Evolutionary conservation across 345 rosid genomes (phyloP).

Genomic region (Odontarrhena argentea): DNA sequence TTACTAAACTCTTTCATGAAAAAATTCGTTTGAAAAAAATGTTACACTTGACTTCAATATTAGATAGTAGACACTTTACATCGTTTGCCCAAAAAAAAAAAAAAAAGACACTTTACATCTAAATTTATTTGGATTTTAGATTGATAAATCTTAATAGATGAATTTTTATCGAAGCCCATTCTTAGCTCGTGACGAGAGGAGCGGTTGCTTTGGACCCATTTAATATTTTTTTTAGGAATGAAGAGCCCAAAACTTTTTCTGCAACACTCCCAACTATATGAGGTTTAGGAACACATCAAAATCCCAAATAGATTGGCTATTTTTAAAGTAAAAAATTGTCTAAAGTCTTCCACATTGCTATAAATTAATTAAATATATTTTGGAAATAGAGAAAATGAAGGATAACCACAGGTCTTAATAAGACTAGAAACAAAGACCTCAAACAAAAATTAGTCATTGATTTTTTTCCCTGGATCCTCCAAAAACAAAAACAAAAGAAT

Average conservation of each 20-base stretch:
- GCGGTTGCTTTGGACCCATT: no score
- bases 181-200: no score
- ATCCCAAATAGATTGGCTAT: conserved; percentile 10
- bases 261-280: neutral
- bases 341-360: neutral
- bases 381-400: conserved; percentile 4
- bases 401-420: conserved; percentile 12
- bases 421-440: conserved; percentile 18
- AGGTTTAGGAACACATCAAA: neutral
- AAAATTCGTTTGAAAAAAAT: no score
- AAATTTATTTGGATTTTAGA: no score
- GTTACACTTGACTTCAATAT: no score
- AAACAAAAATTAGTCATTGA: conserved; percentile 33
- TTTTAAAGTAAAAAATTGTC: conserved; percentile 1
- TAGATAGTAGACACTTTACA: no score
- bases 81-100: no score
- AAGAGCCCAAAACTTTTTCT: neutral
- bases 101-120: no score
- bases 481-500: neutral
- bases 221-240: no score
- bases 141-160: no score
- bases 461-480: conserved; percentile 21
- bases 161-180: no score
- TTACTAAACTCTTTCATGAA: no score
- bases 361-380: neutral